These are phyloP conservation scores for Phytophthora tentaculata DNA, from an alignment of 352 stramenopile genomes.

Conservation along the genomic window DNA sequence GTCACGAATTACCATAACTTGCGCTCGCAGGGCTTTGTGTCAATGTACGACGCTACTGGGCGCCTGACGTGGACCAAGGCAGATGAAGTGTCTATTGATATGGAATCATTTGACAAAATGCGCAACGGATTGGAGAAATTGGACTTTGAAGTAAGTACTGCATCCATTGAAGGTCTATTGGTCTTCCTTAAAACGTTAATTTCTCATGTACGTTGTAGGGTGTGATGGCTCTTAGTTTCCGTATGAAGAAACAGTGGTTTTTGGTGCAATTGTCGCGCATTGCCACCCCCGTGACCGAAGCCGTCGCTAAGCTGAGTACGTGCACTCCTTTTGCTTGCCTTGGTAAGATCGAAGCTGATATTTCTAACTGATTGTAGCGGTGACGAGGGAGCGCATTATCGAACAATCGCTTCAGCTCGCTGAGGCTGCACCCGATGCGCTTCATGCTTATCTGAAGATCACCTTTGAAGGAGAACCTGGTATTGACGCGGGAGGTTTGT, in stretches of 20 bases:
- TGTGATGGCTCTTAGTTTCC: constrained; percentile 81
- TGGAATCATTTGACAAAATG: constrained; percentile 63
- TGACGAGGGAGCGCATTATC: constrained; percentile 64
- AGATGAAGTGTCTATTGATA: constrained; percentile 71
- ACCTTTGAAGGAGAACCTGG: constrained; percentile 66
- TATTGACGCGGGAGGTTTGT: constrained; percentile 67
- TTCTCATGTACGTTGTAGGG: constrained; percentile 35
- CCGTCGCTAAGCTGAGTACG: constrained; percentile 70
- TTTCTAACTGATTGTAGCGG: constrained; percentile 31
- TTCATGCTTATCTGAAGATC: constrained; percentile 78
- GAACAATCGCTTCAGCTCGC: constrained; percentile 59
- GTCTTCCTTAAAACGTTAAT: too few species aligned
- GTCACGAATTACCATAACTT: constrained; percentile 66
- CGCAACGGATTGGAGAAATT: constrained; percentile 45
- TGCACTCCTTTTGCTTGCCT: background rate
- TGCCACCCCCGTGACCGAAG: constrained; percentile 67
- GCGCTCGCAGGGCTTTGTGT: constrained; percentile 74
- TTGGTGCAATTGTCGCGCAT: constrained; percentile 72
- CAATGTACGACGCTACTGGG: constrained; percentile 64
- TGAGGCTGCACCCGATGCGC: constrained; percentile 41
- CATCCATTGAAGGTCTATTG: background rate
- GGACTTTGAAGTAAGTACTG: constrained; percentile 61
- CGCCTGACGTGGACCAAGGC: constrained; percentile 63
- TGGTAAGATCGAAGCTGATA: background rate
- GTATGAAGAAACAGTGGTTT: constrained; percentile 87